A percentile compares a stretch with the other conserved stretches of the same genome.
Evolutionary conservation across 176 grass and related monocot genomes (phyloP).

Genomic region (Aegilops bicornis): DNA sequence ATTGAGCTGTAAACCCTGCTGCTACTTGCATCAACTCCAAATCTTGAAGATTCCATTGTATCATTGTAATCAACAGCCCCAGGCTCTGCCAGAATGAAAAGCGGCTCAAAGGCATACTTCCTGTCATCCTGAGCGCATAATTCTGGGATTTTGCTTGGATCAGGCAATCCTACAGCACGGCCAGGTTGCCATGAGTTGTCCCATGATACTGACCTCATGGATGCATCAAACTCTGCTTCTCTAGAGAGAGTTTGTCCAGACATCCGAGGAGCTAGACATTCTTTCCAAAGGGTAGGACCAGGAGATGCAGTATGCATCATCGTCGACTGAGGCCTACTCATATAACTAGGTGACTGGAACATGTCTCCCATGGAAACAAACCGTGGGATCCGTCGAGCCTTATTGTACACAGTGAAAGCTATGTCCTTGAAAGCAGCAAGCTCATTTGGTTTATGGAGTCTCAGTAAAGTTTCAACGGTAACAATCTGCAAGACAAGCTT

Average conservation of each 20-base stretch:
- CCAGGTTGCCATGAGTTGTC: slow-evolving; percentile 82
- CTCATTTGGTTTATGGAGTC: slow-evolving; percentile 81
- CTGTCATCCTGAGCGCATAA: slow-evolving; percentile 74
- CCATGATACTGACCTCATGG: slow-evolving; percentile 80
- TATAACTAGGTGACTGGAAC: slow-evolving; percentile 70
- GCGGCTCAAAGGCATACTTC: slow-evolving; percentile 92
- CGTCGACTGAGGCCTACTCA: slow-evolving; percentile 61
- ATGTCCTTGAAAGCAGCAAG: slow-evolving; percentile 92
- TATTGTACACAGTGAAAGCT: slow-evolving; percentile 96
- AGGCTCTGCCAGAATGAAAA: slow-evolving; percentile 89
- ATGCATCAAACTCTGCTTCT: slow-evolving; percentile 83
- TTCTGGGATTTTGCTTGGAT: slow-evolving; percentile 59
- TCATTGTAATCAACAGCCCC: slow-evolving; percentile 70
- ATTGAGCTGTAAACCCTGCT: slow-evolving; percentile 48
- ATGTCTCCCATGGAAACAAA: slow-evolving; percentile 56
- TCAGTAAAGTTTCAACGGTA: slow-evolving; percentile 75
- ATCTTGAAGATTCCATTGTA: slow-evolving; percentile 61
- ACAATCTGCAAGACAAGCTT: slow-evolving; percentile 95
- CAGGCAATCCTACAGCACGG: slow-evolving; percentile 55
- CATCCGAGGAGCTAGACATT: slow-evolving; percentile 82
- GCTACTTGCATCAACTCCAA: slow-evolving; percentile 55
- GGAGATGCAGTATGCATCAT: slow-evolving; percentile 90
- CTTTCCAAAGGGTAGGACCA: slow-evolving; percentile 81
- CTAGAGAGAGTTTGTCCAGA: slow-evolving; percentile 68
- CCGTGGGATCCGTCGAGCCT: slow-evolving; percentile 72